Evolutionary conservation across 1,284 basidiomycete species (phyloP).

Genomic region (Leccinum fuscescens): DNA sequence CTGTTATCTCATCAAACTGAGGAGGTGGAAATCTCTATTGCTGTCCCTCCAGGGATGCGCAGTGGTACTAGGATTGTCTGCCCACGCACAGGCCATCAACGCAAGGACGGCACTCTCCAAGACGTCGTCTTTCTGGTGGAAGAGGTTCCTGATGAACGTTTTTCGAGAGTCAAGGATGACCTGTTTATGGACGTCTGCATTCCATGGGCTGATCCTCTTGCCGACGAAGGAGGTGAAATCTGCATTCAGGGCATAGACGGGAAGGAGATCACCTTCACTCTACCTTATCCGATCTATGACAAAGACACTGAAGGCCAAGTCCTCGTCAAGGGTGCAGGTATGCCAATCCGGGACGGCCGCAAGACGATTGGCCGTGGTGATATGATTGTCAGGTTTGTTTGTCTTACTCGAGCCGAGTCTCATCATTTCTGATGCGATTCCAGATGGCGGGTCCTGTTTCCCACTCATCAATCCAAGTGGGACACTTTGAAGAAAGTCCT

Average conservation of each 20-base stretch:
- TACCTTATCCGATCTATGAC: conserved; percentile 63
- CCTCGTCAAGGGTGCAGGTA: conserved; percentile 70
- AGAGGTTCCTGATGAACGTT: conserved; percentile 69
- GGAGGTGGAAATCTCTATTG: conserved; percentile 73
- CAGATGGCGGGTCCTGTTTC: conserved; percentile 34
- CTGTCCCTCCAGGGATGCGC: conserved; percentile 70
- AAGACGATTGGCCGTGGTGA: conserved; percentile 67
- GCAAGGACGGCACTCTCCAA: conserved; percentile 64
- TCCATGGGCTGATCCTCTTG: conserved; percentile 67
- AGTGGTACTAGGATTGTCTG: conserved; percentile 79
- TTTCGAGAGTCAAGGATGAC: conserved; percentile 72
- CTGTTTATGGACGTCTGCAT: conserved; percentile 66
- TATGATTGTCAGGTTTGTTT: conserved; percentile 67
- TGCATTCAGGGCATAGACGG: conserved; percentile 73
- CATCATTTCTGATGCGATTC: conserved; percentile 3
- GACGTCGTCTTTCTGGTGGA: conserved; percentile 80
- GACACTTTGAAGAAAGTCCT: conserved; percentile 30
- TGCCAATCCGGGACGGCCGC: conserved; percentile 75
- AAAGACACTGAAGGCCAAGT: conserved; percentile 64
- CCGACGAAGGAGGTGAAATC: conserved; percentile 46
- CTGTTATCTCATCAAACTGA: conserved; percentile 60
- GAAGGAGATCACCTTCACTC: conserved; percentile 54
- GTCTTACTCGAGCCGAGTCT: background rate
- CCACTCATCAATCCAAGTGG: conserved; percentile 32
- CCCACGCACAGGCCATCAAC: conserved; percentile 75